A percentile compares a stretch with the other conserved stretches of the same genome.
Conservation (phyloP, 1,284 basidiomycete genomes). For the Ceratobasidium theobromae region DNA sequence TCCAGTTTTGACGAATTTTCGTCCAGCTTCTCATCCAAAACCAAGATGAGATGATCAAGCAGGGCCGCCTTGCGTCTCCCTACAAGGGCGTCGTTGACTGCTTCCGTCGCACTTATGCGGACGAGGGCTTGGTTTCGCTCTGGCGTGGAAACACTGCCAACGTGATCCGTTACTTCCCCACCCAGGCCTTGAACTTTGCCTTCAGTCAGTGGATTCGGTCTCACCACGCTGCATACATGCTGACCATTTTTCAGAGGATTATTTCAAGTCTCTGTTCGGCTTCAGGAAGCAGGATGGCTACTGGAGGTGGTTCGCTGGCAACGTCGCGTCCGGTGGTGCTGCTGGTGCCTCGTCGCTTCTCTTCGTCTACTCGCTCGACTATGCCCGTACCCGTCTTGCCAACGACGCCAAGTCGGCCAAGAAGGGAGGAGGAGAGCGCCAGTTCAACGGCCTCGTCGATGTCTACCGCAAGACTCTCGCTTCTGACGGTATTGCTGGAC, state of each 20-base stretch:
- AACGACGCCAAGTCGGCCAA: slow-evolving; percentile 95
- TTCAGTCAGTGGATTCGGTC: slow-evolving; percentile 64
- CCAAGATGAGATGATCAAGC: slow-evolving; percentile 98
- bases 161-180: slow-evolving; percentile 98
- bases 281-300: slow-evolving; percentile 89
- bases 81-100: slow-evolving; percentile 95
- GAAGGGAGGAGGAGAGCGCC: slow-evolving; percentile 79
- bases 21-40: slow-evolving; percentile 88
- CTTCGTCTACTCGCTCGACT: slow-evolving; percentile 97
- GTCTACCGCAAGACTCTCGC: slow-evolving; percentile 94
- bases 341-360: slow-evolving; percentile 94
- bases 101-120: slow-evolving; percentile 81
- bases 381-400: slow-evolving; percentile 96
- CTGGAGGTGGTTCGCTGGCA: slow-evolving; percentile 89
- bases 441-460: slow-evolving; percentile 94
- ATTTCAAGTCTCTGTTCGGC: slow-evolving; percentile 93
- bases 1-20: background rate
- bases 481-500: slow-evolving; percentile 83
- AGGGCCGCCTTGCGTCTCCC: slow-evolving; percentile 85
- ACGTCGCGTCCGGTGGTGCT: slow-evolving; percentile 95
- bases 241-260: slow-evolving; percentile 68
- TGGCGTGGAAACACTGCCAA: slow-evolving; percentile 98
- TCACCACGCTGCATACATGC: slow-evolving; percentile 26
- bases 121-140: slow-evolving; percentile 88
- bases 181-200: slow-evolving; percentile 93